Base-by-base conservation (phyloP, 345 rosid species). In the Combretum micranthum region DNA sequence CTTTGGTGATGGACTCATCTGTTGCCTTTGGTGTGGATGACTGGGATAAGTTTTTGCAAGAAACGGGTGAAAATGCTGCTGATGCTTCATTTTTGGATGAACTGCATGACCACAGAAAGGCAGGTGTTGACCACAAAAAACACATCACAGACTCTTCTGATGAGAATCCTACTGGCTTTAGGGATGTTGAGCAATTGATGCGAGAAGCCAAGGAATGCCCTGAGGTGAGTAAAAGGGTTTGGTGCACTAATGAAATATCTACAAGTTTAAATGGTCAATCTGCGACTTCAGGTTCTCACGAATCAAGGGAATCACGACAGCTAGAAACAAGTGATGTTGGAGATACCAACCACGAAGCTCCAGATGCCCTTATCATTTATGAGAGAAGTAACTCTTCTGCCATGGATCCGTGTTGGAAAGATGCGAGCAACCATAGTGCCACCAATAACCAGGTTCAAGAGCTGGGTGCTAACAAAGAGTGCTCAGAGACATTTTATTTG, bases 1-100 rank as follows among this genome's bases (percentile, higher is more conserved):
- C 94, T 2, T 78, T 93, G 61, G 66, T 72, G 57, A 77, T 93
- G 47, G 79, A 73, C 69, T 83, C 97, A 0, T 77, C 88, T 18
- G 84, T 83, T 51, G 97, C 96, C n/a, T 93, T 81, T 73, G 99
- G 97, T 72, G 75, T 76, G 13, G 77, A 73, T 59, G 99, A 93
- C 67, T 89, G 96, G 93, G 85, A 86, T 73, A 96, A 83, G 64
- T 93, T 83, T 74, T 91, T 83, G 75, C 84, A 59, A 72, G 82
- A 85, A 79, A 76, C 78, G 0, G 77, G 74, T 14, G 75, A 68
- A 50, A 59, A 52, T 57, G 51, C 42, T 68, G 69, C 62, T 53
- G 66, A 72, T 69, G 69, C 76, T 9, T 55, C 80, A 59, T 59
- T 59, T 47, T 69, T 77, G 47, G 62, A 64, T 45, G 57, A 54